Percentiles rank a stretch among this genome's conserved stretches.
These are phyloP conservation scores for Venturia nashicola DNA, from an alignment of 2,329 filamentous ascomycete species.

Conservation along the genomic window DNA sequence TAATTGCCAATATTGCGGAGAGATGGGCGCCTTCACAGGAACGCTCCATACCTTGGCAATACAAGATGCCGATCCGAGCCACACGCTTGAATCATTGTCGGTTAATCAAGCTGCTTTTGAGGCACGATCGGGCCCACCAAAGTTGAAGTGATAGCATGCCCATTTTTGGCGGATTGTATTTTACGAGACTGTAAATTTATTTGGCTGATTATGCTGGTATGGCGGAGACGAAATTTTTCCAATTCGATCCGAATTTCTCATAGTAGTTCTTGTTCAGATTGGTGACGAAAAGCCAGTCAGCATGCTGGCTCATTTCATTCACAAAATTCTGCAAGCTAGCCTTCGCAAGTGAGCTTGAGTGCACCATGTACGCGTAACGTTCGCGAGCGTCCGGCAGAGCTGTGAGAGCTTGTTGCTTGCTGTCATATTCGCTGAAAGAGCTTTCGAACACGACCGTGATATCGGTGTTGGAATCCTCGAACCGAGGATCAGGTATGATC, in stretches of 20 bases:
- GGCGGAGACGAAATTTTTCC: not conserved
- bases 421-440: not conserved
- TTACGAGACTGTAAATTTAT: not conserved
- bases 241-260: not conserved
- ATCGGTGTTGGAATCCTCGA: not conserved
- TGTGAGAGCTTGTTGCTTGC: not conserved
- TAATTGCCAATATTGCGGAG: not conserved
- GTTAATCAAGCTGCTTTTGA: not conserved
- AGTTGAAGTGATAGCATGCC: not conserved
- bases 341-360: not conserved
- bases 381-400: not conserved
- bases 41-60: not conserved
- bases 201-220: not conserved
- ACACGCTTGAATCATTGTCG: not conserved
- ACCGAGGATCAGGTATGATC: not conserved
- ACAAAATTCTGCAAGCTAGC: not conserved
- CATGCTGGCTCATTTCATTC: not conserved
- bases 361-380: slow-evolving; percentile 1
- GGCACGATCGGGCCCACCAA: not conserved
- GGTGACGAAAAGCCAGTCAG: slow-evolving; percentile 1
- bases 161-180: not conserved
- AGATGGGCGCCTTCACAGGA: not conserved
- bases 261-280: not conserved
- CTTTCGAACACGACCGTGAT: slow-evolving; percentile 4
- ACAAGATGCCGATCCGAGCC: not conserved